Evolutionary conservation across 495 filamentous ascomycete species (phyloP).

Genomic region (Copromyces sp.): DNA sequence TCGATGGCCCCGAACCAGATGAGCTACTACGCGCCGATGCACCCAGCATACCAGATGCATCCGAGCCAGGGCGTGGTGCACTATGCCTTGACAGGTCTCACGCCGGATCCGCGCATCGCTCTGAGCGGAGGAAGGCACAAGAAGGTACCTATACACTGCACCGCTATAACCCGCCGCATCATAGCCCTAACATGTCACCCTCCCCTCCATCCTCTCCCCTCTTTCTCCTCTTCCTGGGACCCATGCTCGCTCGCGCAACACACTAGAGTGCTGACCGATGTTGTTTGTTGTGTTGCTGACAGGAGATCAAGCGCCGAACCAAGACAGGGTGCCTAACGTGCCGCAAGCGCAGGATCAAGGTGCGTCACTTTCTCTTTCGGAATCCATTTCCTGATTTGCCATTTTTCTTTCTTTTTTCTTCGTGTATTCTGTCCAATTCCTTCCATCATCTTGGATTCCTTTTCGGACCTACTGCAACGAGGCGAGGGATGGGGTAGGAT

Average conservation of each 20-base stretch:
- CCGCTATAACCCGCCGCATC: neutral
- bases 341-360: conserved; percentile 96
- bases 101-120: conserved; percentile 49
- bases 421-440: neutral
- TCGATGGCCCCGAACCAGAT: conserved; percentile 22
- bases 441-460: neutral
- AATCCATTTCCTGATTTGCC: neutral
- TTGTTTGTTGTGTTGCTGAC: conserved; percentile 17
- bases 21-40: conserved; percentile 36
- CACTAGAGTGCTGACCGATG: conserved; percentile 11
- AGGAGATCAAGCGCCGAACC: conserved; percentile 94
- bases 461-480: neutral
- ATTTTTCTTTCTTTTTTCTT: neutral
- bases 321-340: conserved; percentile 98
- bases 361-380: conserved; percentile 36
- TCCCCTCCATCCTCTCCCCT: neutral
- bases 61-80: conserved; percentile 34
- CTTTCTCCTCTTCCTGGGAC: neutral
- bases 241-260: neutral
- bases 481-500: neutral
- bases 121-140: conserved; percentile 79
- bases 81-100: conserved; percentile 45
- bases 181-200: neutral
- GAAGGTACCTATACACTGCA: conserved; percentile 45
- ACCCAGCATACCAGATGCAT: conserved; percentile 28